Base-by-base conservation (phyloP, 139 green algal species). In the Limnomonas spitsbergensis region DNA sequence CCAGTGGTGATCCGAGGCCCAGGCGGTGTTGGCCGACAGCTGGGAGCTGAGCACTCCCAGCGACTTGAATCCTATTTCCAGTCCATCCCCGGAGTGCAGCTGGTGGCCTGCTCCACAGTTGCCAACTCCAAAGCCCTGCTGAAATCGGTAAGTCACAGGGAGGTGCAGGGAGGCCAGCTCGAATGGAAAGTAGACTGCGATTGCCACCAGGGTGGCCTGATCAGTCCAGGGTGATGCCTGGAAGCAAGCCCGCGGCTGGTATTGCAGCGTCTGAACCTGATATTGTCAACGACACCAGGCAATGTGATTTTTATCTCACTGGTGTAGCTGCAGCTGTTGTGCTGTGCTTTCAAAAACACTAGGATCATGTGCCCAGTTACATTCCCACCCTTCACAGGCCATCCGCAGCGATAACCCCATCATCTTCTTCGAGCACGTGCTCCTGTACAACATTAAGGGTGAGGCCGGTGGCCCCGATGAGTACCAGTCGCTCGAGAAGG, bases 361-460 rank as follows among this genome's bases (percentile, higher is more conserved):
- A 20, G n/a, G n/a, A n/a, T n/a, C n/a, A n/a, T n/a, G n/a, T n/a
- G n/a, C n/a, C n/a, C n/a, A n/a, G 24, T 61, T 24, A 61, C 47
- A 61, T n/a, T 24, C 47, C 47, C 24, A 20, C 31, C 7, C 24
- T 72, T 37, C 29, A 20, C 42, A 91, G 87, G 89, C 90, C 71
- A 94, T 94, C 80, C 85, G 90, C 73, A 84, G 54, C 14, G 87
- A 94, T 81, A 94, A 94, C 84, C 90, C 90, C 24, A 87, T 98
- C 81, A 97, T 98, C 83, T 98, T 98, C 89, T 98, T 98, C 61
- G 94, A 98, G 89, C 94, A 98, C 86, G 94, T 98, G 78, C 90
- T 98, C 77, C 89, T 98, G 81, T 98, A 98, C 90, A 98, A 98
- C 83, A 79, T 97, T 38, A 98, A 98, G 89, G 70, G 70, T 27